A percentile compares a stretch with the other conserved stretches of the same genome.
Evolutionary conservation across 2,329 filamentous ascomycete genomes (phyloP).

Genomic region (Colletotrichum zoysiae): DNA sequence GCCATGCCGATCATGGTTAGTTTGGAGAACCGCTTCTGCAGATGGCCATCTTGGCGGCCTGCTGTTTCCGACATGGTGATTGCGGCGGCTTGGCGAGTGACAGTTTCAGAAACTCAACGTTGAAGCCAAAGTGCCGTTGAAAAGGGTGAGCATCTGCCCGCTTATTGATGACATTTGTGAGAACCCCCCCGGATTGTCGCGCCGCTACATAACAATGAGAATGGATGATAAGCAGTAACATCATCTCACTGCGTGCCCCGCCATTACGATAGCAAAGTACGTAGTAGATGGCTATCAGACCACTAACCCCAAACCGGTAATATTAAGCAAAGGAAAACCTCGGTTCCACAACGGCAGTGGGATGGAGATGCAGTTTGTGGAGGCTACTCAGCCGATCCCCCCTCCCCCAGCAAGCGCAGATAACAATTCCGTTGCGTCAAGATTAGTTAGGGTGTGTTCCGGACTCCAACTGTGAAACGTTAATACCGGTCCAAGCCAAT

Average conservation of each 20-base stretch:
- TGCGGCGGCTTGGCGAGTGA: not conserved
- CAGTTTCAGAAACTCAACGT: not conserved
- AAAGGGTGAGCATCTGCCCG: not conserved
- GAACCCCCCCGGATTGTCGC: not conserved
- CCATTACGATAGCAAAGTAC: not conserved
- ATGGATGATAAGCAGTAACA: not conserved
- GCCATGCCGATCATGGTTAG: slow-evolving; percentile 58
- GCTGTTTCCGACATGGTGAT: slow-evolving; percentile 1
- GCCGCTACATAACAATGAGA: not conserved
- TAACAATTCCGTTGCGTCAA: not conserved
- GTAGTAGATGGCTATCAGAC: slow-evolving; percentile 1
- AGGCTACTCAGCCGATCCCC: slow-evolving; percentile 12
- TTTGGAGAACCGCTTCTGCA: slow-evolving; percentile 54
- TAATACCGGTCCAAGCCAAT: not conserved
- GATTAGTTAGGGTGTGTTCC: too few species aligned
- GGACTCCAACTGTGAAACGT: not conserved
- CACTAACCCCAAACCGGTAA: slow-evolving; percentile 23
- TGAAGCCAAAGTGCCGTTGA: not conserved
- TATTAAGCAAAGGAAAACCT: slow-evolving; percentile 31
- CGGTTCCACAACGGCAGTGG: slow-evolving; percentile 7
- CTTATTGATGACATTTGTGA: slow-evolving; percentile 12
- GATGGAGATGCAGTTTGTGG: slow-evolving; percentile 3
- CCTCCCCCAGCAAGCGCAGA: slow-evolving; percentile 19
- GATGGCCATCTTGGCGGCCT: slow-evolving; percentile 45
- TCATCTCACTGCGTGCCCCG: not conserved